Percentiles rank a stretch among this genome's conserved stretches.
These are phyloP conservation scores for Fusarium azukiicola DNA, from an alignment of 2,329 filamentous ascomycete species.

Conservation along the genomic window DNA sequence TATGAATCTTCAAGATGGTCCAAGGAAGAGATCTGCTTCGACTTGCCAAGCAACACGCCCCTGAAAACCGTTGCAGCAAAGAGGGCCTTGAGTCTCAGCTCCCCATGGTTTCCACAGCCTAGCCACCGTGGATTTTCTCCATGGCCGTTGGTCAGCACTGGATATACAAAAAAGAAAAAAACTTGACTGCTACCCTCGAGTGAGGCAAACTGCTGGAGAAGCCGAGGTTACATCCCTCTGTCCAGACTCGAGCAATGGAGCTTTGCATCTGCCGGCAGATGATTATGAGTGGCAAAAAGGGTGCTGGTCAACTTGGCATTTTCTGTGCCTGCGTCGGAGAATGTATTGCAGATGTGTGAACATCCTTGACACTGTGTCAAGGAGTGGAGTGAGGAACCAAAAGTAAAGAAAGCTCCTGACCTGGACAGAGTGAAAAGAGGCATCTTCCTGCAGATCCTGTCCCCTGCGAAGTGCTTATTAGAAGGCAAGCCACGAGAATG, in stretches of 20 bases:
- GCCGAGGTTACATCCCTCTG: background rate
- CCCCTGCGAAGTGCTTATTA: background rate
- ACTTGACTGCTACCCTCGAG: background rate
- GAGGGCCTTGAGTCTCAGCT: background rate
- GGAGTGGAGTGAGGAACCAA: slow-evolving; percentile 29
- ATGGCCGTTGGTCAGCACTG: background rate
- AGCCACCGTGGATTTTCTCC: background rate
- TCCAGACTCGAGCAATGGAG: background rate
- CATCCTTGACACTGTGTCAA: slow-evolving; percentile 29
- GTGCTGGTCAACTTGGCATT: background rate
- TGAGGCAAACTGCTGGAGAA: background rate
- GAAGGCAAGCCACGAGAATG: too few relatives aligned
- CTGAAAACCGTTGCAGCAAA: slow-evolving; percentile 14
- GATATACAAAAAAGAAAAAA: background rate
- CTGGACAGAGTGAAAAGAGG: slow-evolving; percentile 17
- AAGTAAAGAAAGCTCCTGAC: slow-evolving; percentile 30
- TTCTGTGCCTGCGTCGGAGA: background rate
- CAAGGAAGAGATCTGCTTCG: background rate
- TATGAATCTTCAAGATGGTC: background rate
- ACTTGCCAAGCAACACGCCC: background rate
- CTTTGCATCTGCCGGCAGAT: slow-evolving; percentile 5
- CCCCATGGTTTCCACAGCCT: background rate
- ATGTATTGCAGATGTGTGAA: slow-evolving; percentile 10
- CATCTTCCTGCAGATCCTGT: slow-evolving; percentile 38
- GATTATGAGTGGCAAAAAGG: slow-evolving; percentile 14